Evolutionary conservation across 1,284 basidiomycete species (phyloP), one percentile per base, ranked within the genome.

Genomic region (Cutaneotrichosporon sp.): DNA sequence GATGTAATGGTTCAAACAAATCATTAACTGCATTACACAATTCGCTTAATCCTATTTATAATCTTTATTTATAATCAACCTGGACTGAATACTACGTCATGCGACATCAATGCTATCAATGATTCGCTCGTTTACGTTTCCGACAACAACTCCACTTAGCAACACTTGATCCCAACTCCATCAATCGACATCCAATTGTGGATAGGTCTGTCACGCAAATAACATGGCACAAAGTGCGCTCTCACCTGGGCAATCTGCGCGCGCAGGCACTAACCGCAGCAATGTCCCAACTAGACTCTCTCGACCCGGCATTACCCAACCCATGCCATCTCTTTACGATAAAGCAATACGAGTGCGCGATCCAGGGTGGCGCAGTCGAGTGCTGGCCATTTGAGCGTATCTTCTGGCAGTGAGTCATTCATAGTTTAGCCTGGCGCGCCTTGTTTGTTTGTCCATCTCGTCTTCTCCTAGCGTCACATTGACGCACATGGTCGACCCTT

Each of bases 301-400:
- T 46, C 16, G 49, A 50, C 49, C 22, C 49, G 10, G 22, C 49
- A 4, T 22, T 26, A 31, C 52, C 32, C 4, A 36, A 42, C 50
- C 51, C 61, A 10, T 68, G 66, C 40, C 30, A 31, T 11, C 59
- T 68, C 0, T 68, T 68, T 38, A 51, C 59, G n/a, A 58, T 68
- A n/a, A 58, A 30, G 22, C 66, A 68, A 59, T 68, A 52, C 40
- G 61, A 63, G 40, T 68, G 66, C 49, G 55, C 55, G 8, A 22
- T 22, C 42, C 38, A 31, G 38, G 59, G 42, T 18, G 50, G n/a
- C 5, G n/a, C n/a, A 16, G 34, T 68, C 22, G 53, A 38, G 50
- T 68, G 66, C 53, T 68, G 59, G 56, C 66, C 66, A 2, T 36
- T 68, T 18, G 66, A 68, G 51, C 63, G 66, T n/a, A 56, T 68